A percentile compares a stretch with the other conserved stretches of the same genome.
These are phyloP conservation scores for Dichotomocladium elegans DNA, from an alignment of 371 early-diverging fungal species.

Conservation along the genomic window DNA sequence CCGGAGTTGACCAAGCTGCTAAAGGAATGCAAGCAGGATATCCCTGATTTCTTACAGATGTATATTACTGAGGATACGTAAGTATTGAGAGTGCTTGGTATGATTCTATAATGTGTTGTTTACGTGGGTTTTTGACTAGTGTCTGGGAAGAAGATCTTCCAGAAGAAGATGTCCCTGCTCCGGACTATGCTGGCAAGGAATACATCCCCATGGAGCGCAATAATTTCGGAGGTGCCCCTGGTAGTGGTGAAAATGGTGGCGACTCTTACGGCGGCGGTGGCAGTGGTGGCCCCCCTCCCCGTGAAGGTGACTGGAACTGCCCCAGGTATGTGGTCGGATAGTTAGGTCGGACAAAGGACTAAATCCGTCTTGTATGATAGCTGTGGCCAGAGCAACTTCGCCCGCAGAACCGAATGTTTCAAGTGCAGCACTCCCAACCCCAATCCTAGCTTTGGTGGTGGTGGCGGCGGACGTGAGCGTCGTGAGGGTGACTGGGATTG, in stretches of 20 bases:
- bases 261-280: conserved; percentile 31
- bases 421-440: conserved; percentile 30
- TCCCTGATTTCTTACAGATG: conserved; percentile 71
- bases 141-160: conserved; percentile 46
- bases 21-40: conserved; percentile 72
- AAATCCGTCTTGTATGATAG: conserved; percentile 15
- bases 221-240: conserved; percentile 27
- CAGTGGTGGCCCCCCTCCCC: conserved; percentile 13
- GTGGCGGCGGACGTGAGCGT: conserved; percentile 23
- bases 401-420: conserved; percentile 24
- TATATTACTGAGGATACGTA: conserved; percentile 36
- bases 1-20: conserved; percentile 72
- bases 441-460: conserved; percentile 33
- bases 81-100: conserved; percentile 5
- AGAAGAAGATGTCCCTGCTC: conserved; percentile 37
- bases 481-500: conserved; percentile 61
- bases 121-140: neutral
- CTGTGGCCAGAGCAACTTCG: conserved; percentile 32
- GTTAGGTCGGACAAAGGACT: too few relatives aligned
- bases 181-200: conserved; percentile 46
- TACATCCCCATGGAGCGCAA: conserved; percentile 34
- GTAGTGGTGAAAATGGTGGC: conserved; percentile 34
- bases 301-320: conserved; percentile 36
- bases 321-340: conserved; percentile 25
- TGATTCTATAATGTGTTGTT: neutral